Evolutionary conservation across 2,329 filamentous ascomycete genomes (phyloP).

Genomic region (Fusarium sp.): DNA sequence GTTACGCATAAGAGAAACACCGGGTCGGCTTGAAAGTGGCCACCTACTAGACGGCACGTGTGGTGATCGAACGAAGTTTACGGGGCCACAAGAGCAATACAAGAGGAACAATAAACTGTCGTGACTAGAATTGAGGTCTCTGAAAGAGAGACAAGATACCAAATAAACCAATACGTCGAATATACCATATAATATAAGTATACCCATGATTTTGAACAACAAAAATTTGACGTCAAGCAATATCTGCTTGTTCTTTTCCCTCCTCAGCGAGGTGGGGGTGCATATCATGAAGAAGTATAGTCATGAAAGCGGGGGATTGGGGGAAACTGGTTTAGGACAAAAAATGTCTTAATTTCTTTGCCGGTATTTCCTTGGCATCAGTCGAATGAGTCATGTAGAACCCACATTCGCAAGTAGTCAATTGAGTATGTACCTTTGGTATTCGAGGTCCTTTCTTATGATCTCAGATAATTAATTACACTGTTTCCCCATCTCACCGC

Average conservation of each 20-base stretch:
- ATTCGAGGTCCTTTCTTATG: slow-evolving; percentile 2
- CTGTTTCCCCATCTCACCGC: slow-evolving; percentile 29
- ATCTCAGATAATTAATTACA: slow-evolving; percentile 29
- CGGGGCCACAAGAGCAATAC: not conserved
- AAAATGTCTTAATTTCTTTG: not conserved
- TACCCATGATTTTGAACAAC: not conserved
- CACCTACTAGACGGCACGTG: not conserved
- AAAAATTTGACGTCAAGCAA: too few relatives aligned
- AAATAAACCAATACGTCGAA: not conserved
- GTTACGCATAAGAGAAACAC: not conserved
- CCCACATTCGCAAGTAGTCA: not conserved
- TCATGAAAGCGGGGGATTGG: not conserved
- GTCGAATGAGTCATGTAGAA: not conserved
- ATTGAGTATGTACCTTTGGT: not conserved
- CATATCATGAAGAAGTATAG: not conserved
- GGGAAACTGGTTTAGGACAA: not conserved
- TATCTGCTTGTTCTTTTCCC: too few relatives aligned
- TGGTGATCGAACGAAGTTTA: not conserved
- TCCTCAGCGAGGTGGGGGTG: too few relatives aligned
- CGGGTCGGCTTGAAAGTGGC: not conserved
- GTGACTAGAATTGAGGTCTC: not conserved
- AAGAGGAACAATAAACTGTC: not conserved
- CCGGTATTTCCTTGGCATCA: not conserved
- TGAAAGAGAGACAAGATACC: too few relatives aligned
- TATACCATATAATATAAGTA: not conserved